Evolutionary conservation across 179 eudicot genomes (phyloP).

Genomic region (Monotropa hypopitys): DNA sequence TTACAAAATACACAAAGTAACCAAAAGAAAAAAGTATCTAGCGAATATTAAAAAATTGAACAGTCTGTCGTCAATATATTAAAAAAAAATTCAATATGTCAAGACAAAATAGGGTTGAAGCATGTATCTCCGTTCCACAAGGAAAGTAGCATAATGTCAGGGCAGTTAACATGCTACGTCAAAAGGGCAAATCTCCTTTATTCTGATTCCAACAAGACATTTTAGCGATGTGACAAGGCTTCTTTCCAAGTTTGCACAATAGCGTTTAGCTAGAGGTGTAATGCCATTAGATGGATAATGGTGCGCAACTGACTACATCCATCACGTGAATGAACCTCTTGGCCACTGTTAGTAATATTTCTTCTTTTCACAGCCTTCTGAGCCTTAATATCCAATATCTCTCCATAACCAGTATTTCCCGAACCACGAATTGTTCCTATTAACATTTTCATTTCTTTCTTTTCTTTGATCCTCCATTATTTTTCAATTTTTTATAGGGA

Average conservation of each 20-base stretch:
- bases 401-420: background rate
- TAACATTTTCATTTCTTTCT: background rate
- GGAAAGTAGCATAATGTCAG: background rate
- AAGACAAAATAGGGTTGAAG: background rate
- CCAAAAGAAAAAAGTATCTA: background rate
- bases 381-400: background rate
- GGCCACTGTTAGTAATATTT: background rate
- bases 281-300: background rate
- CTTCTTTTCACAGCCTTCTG: background rate
- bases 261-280: background rate
- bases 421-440: background rate
- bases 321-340: background rate
- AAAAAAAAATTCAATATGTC: background rate
- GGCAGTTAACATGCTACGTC: background rate
- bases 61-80: background rate
- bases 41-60: background rate
- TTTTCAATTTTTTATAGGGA: background rate
- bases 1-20: background rate
- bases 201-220: background rate
- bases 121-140: background rate
- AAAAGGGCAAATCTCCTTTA: background rate
- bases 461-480: background rate
- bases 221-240: background rate
- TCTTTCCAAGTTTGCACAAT: background rate
- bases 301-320: background rate